These are phyloP conservation scores for Fusarium agapanthi DNA, from an alignment of 2,329 filamentous ascomycete genomes.

Conservation along the genomic window DNA sequence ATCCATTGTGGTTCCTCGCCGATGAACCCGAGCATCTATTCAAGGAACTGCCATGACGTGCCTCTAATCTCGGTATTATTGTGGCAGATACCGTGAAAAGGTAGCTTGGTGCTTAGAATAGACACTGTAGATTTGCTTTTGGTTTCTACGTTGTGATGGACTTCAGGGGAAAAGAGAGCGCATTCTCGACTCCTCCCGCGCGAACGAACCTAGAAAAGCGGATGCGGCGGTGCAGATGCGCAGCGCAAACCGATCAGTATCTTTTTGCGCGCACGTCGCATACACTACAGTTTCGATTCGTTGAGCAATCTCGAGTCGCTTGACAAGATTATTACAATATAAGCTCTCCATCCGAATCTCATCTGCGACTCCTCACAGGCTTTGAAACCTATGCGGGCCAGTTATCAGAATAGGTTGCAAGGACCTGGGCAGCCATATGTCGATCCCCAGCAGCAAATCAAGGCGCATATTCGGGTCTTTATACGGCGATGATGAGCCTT, in stretches of 20 bases:
- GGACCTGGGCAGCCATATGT: conserved; percentile 30
- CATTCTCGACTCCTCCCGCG: conserved; percentile 28
- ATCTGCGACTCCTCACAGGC: conserved; percentile 7
- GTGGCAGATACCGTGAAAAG: not conserved
- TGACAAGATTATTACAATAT: not conserved
- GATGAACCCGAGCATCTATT: conserved; percentile 27
- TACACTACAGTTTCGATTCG: not conserved
- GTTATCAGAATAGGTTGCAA: conserved; percentile 31
- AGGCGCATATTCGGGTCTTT: conserved; percentile 31
- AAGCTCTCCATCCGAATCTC: not conserved
- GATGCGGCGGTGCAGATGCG: conserved; percentile 31
- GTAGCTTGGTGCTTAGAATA: not conserved
- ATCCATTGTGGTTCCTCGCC: conserved; percentile 24
- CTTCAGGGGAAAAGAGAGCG: conserved; percentile 27
- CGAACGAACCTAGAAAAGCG: conserved; percentile 35
- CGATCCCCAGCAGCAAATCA: conserved; percentile 30
- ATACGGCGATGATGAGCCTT: conserved; percentile 34
- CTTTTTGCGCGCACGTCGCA: conserved; percentile 24
- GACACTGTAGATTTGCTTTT: not conserved
- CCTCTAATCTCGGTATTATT: conserved; percentile 19
- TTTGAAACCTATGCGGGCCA: conserved; percentile 28
- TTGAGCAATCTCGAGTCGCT: not conserved
- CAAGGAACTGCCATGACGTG: conserved; percentile 12
- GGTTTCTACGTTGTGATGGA: conserved; percentile 1
- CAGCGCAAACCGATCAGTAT: conserved; percentile 18